Evolutionary conservation across 140 eudicot species (phyloP).

Genomic region (Oenanthe javanica): DNA sequence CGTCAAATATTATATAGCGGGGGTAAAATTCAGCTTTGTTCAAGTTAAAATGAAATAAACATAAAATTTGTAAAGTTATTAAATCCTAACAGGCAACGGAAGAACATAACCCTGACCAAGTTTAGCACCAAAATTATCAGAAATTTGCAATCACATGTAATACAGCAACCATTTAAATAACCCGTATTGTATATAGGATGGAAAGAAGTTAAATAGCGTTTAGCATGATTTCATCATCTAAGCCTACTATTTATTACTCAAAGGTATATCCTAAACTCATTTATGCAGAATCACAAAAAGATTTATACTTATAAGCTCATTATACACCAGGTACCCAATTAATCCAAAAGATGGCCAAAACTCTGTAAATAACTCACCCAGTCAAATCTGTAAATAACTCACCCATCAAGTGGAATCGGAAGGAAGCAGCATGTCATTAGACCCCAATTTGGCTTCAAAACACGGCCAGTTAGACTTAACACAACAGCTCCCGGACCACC

Average conservation of each 20-base stretch:
- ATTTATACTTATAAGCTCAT: not conserved
- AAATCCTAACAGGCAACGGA: not conserved
- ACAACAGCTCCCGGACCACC: constrained; percentile 99
- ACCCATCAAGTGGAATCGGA: constrained; percentile 90
- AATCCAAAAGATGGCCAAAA: not conserved
- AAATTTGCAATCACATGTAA: not conserved
- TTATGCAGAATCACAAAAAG: not conserved
- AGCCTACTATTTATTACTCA: not conserved
- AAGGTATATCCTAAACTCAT: not conserved
- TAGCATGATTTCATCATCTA: not conserved
- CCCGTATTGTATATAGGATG: not conserved
- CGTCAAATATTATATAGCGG: not conserved
- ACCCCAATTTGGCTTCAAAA: constrained; percentile 78
- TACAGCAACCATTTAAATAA: not conserved
- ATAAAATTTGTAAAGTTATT: not conserved
- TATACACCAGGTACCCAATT: constrained; percentile 3
- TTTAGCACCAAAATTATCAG: not conserved
- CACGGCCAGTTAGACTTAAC: constrained; percentile 65
- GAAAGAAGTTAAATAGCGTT: not conserved
- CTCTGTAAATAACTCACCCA: constrained; percentile 47
- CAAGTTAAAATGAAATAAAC: not conserved
- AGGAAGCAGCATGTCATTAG: constrained; percentile 93
- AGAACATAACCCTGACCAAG: not conserved
- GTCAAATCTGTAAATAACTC: constrained; percentile 20
- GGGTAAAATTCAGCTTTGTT: not conserved